These are phyloP conservation scores for Phytophthora tubulina DNA, from an alignment of 352 stramenopile species.

Conservation along the genomic window DNA sequence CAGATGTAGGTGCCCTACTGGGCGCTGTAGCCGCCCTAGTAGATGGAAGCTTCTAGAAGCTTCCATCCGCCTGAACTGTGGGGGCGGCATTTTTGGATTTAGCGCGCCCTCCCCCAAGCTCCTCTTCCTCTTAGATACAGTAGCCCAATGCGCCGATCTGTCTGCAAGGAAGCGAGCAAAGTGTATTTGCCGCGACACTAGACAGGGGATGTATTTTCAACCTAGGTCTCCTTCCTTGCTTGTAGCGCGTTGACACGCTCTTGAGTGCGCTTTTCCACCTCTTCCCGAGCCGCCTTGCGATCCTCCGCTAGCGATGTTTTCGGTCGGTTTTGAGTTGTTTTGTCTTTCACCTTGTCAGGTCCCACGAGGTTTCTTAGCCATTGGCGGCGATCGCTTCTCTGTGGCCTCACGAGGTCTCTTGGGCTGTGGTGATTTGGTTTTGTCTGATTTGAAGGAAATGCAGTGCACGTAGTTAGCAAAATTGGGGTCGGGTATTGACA, in stretches of 20 bases:
- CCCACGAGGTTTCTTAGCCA: constrained; percentile 11
- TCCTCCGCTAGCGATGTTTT: constrained; percentile 17
- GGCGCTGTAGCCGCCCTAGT: too few relatives aligned
- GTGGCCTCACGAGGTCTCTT: constrained; percentile 5
- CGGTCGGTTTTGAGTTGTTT: background rate
- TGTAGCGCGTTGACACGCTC: constrained; percentile 8
- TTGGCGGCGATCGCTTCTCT: background rate
- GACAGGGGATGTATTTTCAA: background rate
- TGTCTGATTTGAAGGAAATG: background rate
- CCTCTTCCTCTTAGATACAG: too few relatives aligned
- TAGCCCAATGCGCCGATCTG: too few relatives aligned
- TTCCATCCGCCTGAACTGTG: too few relatives aligned
- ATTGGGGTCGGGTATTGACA: background rate
- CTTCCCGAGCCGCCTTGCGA: constrained; percentile 9
- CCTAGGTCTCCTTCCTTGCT: constrained; percentile 1
- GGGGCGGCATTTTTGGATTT: too few relatives aligned
- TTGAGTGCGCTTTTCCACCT: constrained; percentile 2
- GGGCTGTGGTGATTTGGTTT: background rate
- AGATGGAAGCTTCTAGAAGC: too few relatives aligned
- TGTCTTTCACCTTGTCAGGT: background rate
- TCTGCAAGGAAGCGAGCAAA: too few relatives aligned
- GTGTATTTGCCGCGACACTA: too few relatives aligned
- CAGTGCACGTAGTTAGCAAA: background rate
- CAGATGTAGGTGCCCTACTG: too few relatives aligned
- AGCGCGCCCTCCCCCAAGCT: too few relatives aligned